Evolutionary conservation across 768 basidiomycete genomes (phyloP).

Genomic region (Lanmaoa pseudosensibilis): DNA sequence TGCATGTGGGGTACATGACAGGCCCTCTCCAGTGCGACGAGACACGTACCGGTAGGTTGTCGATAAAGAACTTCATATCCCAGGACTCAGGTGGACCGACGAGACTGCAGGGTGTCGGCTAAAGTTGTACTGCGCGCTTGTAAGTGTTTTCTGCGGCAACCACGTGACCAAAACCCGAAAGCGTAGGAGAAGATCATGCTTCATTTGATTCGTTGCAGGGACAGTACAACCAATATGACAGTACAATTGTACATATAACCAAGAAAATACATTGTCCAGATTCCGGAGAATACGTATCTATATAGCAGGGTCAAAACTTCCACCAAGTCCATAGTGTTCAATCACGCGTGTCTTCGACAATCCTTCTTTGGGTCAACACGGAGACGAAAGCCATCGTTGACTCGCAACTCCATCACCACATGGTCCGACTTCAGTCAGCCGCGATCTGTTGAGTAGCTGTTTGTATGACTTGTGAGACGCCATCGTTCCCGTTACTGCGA

Average conservation of each 20-base stretch:
- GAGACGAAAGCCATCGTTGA: neutral
- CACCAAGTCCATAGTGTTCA: neutral
- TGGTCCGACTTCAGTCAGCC: constrained; percentile 18
- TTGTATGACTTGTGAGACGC: constrained; percentile 32
- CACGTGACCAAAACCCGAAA: constrained; percentile 17
- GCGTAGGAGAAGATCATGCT: too few relatives aligned
- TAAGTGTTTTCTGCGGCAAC: neutral
- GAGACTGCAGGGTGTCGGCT: neutral
- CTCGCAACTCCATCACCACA: neutral
- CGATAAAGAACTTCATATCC: constrained; percentile 79
- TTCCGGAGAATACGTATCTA: neutral
- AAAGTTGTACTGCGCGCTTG: neutral
- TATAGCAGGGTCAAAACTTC: neutral
- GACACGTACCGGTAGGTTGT: constrained; percentile 68
- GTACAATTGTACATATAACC: neutral
- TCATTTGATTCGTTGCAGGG: neutral
- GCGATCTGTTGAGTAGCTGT: constrained; percentile 38
- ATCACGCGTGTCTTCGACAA: neutral
- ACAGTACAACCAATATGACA: neutral
- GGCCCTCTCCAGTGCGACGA: neutral
- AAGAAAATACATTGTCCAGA: neutral
- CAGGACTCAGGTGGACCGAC: neutral
- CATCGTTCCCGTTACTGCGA: constrained; percentile 30
- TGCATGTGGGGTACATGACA: neutral
- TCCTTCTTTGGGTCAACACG: neutral